Conservation (phyloP, 208 protist genomes). For the Plasmodiophora brassicae region DNA sequence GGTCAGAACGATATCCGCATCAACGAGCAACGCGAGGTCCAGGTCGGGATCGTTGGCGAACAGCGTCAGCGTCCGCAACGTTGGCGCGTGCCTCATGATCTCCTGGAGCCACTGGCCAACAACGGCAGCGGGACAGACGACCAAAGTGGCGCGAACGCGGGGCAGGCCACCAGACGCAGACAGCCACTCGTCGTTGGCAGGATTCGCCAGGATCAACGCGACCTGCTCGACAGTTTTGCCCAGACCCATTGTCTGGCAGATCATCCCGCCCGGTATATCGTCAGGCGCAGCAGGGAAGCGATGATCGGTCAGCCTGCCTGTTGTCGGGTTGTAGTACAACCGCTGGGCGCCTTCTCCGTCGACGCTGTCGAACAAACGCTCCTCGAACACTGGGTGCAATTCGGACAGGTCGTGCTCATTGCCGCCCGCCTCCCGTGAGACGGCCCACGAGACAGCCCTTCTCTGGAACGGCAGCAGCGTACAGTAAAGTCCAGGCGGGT, state of each 20-base stretch:
- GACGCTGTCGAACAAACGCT: neutral
- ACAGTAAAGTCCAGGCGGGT: neutral
- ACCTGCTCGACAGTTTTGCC: conserved; percentile 6
- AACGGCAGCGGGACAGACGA: neutral
- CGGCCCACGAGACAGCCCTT: neutral
- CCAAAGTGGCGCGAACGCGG: neutral
- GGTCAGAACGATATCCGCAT: neutral
- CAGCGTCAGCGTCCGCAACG: neutral
- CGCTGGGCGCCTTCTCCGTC: no score
- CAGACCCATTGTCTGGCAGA: conserved; percentile 17
- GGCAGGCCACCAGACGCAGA: neutral
- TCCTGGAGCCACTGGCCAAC: neutral
- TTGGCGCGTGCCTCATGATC: neutral
- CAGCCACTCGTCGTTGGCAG: neutral
- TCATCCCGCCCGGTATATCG: neutral
- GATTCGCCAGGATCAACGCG: neutral
- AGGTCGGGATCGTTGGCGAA: neutral
- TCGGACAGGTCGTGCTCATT: neutral
- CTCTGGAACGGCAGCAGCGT: neutral
- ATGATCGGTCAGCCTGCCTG: neutral
- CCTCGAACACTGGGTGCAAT: neutral
- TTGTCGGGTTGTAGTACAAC: neutral
- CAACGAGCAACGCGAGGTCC: neutral
- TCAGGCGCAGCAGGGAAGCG: neutral
- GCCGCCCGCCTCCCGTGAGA: neutral